phyloP scores from a whole-genome alignment of 352 stramenopile species.

The Globisporangium megalacanthum region DNA sequence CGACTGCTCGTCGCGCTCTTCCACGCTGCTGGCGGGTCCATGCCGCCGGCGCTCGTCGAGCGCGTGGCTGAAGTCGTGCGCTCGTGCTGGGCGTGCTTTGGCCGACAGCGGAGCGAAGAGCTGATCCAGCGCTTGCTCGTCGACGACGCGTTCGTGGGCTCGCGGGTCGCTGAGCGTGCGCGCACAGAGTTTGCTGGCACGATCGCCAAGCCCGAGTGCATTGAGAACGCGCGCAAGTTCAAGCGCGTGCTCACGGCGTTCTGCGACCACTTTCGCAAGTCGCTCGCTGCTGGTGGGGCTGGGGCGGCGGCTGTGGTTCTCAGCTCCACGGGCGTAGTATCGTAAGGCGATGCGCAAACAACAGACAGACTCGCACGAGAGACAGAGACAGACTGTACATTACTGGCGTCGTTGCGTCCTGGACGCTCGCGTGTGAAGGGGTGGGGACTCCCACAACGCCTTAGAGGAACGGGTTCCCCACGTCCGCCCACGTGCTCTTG shows the following conservation, averaged over 20 bases:
- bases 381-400: no score
- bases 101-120: conserved; percentile 53
- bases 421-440: background rate
- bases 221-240: conserved; percentile 78
- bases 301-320: background rate
- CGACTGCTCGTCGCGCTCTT: conserved; percentile 62
- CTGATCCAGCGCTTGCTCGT: conserved; percentile 47
- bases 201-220: conserved; percentile 53
- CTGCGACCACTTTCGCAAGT: conserved; percentile 75
- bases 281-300: conserved; percentile 15
- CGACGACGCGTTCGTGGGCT: conserved; percentile 57
- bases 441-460: background rate
- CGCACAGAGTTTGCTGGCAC: conserved; percentile 51
- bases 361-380: background rate
- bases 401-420: background rate
- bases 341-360: conserved; percentile 3
- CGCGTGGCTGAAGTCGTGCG: conserved; percentile 66
- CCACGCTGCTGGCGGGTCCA: conserved; percentile 47
- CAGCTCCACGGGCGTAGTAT: conserved; percentile 11
- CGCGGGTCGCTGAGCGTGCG: conserved; percentile 45
- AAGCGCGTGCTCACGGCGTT: conserved; percentile 69
- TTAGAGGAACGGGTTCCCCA: conserved; percentile 53
- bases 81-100: conserved; percentile 73
- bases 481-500: conserved; percentile 55
- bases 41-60: conserved; percentile 56